A percentile compares a stretch with the other conserved stretches of the same genome.
These are phyloP conservation scores for Nitzschia sp. DNA, from an alignment of 108 stramenopile genomes.

Conservation along the genomic window DNA sequence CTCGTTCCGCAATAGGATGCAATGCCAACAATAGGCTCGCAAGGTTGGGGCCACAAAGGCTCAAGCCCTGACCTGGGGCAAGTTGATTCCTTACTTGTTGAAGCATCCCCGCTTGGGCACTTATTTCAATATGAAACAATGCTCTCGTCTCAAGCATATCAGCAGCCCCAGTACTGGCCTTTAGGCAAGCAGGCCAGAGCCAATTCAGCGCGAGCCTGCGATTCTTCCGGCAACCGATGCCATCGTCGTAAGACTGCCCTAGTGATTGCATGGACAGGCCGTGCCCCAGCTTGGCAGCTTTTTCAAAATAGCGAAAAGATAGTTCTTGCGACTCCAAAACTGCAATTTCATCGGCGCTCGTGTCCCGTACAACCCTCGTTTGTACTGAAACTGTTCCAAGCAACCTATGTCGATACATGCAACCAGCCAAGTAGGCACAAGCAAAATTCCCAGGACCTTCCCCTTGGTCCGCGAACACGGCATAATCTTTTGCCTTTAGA, in stretches of 20 bases:
- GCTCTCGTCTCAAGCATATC: neutral
- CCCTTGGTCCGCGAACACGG: neutral
- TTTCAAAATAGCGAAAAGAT: neutral
- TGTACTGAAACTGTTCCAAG: neutral
- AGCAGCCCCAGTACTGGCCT: neutral
- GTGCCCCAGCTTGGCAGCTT: neutral
- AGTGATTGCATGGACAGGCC: neutral
- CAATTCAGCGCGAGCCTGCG: neutral
- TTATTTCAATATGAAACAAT: neutral
- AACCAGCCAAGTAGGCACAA: neutral
- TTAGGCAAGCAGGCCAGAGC: neutral
- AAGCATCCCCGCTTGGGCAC: neutral
- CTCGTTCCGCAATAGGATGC: neutral
- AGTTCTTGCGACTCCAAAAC: neutral
- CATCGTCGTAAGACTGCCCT: neutral
- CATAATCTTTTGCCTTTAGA: neutral
- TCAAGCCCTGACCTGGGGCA: neutral
- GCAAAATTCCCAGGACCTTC: neutral
- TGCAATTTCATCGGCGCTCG: neutral
- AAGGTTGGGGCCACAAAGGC: neutral
- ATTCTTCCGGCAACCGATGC: neutral
- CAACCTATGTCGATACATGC: neutral
- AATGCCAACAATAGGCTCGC: neutral
- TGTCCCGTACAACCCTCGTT: too few species aligned
- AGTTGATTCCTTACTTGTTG: neutral